Evolutionary conservation across 495 filamentous ascomycete species (phyloP).

Genomic region (Oleoguttula mirabilis): DNA sequence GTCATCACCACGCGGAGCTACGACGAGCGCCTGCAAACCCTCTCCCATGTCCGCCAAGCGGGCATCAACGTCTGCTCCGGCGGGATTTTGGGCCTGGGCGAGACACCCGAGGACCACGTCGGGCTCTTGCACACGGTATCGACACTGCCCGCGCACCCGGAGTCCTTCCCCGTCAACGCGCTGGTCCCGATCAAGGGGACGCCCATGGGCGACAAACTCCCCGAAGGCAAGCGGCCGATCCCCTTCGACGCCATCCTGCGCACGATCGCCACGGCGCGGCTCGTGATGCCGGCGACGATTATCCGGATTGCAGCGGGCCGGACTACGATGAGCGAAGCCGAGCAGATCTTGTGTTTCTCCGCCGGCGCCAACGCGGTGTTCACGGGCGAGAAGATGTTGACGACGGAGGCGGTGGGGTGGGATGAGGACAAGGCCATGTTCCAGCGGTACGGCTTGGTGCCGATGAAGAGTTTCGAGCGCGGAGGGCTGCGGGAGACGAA

Average conservation of each 20-base stretch:
- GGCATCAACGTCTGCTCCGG: slow-evolving; percentile 79
- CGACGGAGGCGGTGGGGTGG: slow-evolving; percentile 77
- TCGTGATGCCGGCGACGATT: slow-evolving; percentile 68
- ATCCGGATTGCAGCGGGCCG: slow-evolving; percentile 70
- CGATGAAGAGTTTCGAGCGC: slow-evolving; percentile 38
- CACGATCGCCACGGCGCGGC: slow-evolving; percentile 65
- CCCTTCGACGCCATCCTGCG: slow-evolving; percentile 60
- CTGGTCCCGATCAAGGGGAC: slow-evolving; percentile 79
- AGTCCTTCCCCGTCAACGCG: slow-evolving; percentile 76
- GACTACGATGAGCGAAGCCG: slow-evolving; percentile 64
- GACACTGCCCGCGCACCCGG: slow-evolving; percentile 63
- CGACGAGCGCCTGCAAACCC: slow-evolving; percentile 66
- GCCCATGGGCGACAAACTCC: slow-evolving; percentile 49
- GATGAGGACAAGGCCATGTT: slow-evolving; percentile 74
- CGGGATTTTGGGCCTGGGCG: slow-evolving; percentile 69
- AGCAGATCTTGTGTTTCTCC: slow-evolving; percentile 73
- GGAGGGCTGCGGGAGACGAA: slow-evolving; percentile 9
- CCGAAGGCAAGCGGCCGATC: slow-evolving; percentile 41
- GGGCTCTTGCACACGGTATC: slow-evolving; percentile 67
- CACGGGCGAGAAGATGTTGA: slow-evolving; percentile 86
- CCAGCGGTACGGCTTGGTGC: slow-evolving; percentile 59
- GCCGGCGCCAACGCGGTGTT: slow-evolving; percentile 82
- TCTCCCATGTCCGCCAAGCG: slow-evolving; percentile 63
- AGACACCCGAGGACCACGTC: slow-evolving; percentile 60
- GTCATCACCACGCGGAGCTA: slow-evolving; percentile 73